Base-by-base conservation (phyloP, 2,329 filamentous ascomycete species). In the Epichloe festucae region DNA sequence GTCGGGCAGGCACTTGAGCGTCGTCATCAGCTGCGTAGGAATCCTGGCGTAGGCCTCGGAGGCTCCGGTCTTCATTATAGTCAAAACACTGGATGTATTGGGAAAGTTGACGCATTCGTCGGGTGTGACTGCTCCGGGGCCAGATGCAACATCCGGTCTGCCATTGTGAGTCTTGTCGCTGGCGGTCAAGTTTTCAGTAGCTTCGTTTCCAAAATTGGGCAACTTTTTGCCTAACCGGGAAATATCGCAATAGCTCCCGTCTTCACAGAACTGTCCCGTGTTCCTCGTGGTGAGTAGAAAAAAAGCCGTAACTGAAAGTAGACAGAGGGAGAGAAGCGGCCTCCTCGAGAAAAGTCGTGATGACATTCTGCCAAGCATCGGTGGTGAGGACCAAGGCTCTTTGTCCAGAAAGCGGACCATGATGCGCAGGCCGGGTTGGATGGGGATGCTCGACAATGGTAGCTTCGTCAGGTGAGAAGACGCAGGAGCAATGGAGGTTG, bases 21-120 rank as follows among this genome's bases (percentile, higher is more conserved):
- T 70, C 5, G 77, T 79, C 58, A 77, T 64, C 21, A 80, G 66
- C 57, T 80, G 77, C 3, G 73, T 76, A 2, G 77, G 75, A 2
- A 81, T 62, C 45, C 71, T 73, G 34, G 71, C 65, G 53, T 70
- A 76, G 17, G 74, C 64, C 59, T 80, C 76, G 40, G 74, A 76
- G 2, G 77, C 76, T 38, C 77, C 77, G 3, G 78, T 81, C 65
- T 80, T 80, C 63, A 81, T 72, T 46, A 80, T 63, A 27, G 80
- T 64, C 31, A 75, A 63, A 36, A 76, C 66, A 55, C 70, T 69
- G 44, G 70, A 70, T 11, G 68, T 70, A 52, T 74, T 67, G 11
- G 73, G 70, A 46, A 75, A 71, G 46, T 57, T 54, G 21, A 62
- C 64, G 61, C 70, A 72, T 5, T 63, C 49, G 43, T 63, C 59